Evolutionary conservation across 306 rosid species (phyloP).

Genomic region (Quercus engelmannii): DNA sequence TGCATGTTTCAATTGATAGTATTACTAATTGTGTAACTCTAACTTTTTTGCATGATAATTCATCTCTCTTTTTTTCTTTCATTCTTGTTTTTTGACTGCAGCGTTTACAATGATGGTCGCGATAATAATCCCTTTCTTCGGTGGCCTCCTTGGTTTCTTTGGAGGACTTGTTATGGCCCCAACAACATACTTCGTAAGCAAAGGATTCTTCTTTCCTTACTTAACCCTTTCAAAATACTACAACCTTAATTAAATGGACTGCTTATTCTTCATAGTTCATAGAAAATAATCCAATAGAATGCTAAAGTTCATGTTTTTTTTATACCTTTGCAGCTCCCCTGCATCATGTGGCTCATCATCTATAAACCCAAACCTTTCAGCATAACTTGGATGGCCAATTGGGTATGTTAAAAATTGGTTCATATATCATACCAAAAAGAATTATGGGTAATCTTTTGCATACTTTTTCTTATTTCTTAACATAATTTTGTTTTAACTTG

Average conservation of each 20-base stretch:
- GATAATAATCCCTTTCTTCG: constrained; percentile 71
- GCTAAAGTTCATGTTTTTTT: not conserved
- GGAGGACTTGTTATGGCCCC: constrained; percentile 95
- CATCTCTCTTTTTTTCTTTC: not conserved
- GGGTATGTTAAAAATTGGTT: constrained; percentile 42
- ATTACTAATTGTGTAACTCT: not conserved
- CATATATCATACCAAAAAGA: not conserved
- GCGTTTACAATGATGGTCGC: constrained; percentile 58
- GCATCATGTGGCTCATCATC: constrained; percentile 71
- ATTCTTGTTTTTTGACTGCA: constrained; percentile 18
- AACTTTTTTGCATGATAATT: not conserved
- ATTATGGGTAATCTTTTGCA: not conserved
- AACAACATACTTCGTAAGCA: constrained; percentile 72
- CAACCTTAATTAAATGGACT: not conserved
- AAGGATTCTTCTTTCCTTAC: not conserved
- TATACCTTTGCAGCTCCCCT: constrained; percentile 60
- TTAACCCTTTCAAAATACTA: not conserved
- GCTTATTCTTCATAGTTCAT: not conserved
- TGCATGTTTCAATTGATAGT: not conserved
- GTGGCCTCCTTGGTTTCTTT: constrained; percentile 80
- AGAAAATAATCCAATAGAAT: not conserved
- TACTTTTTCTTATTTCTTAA: not conserved
- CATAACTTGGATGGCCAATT: constrained; percentile 62
- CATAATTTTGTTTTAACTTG: not conserved
- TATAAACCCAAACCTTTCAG: constrained; percentile 57